Evolutionary conservation across 257 asterid genomes (phyloP).

Genomic region (Asclepias syriaca): DNA sequence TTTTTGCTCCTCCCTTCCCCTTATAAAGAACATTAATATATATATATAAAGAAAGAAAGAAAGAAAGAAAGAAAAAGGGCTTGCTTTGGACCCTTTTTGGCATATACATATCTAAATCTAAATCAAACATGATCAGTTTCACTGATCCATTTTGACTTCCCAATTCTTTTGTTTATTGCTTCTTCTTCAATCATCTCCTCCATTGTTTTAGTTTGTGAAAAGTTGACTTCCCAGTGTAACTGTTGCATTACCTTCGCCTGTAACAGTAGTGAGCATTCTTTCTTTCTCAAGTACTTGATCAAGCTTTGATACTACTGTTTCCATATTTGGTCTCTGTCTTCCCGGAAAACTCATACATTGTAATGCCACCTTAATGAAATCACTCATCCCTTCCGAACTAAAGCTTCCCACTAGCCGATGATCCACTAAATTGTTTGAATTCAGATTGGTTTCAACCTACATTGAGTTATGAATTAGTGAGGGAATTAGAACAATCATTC

Average conservation of each 20-base stretch:
- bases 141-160: no score
- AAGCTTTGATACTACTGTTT: constrained; percentile 40
- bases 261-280: constrained; percentile 48
- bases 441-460: constrained; percentile 41
- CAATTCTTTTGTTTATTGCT: neutral
- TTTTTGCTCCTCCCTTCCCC: neutral
- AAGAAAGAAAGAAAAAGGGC: neutral
- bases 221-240: constrained; percentile 68
- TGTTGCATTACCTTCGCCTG: constrained; percentile 54
- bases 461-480: neutral
- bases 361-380: constrained; percentile 40
- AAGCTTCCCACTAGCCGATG: constrained; percentile 45
- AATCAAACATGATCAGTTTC: neutral
- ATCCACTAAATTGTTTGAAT: constrained; percentile 39
- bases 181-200: neutral
- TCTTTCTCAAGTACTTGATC: constrained; percentile 59
- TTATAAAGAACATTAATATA: no score
- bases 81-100: neutral
- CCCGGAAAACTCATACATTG: constrained; percentile 51
- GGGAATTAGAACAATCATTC: neutral
- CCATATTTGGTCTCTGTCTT: constrained; percentile 49
- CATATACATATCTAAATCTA: neutral
- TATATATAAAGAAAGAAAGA: neutral
- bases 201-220: constrained; percentile 32
- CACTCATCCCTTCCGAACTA: constrained; percentile 60